Conservation (phyloP, 148 eudicot species). For the Pouteria glomerata region DNA sequence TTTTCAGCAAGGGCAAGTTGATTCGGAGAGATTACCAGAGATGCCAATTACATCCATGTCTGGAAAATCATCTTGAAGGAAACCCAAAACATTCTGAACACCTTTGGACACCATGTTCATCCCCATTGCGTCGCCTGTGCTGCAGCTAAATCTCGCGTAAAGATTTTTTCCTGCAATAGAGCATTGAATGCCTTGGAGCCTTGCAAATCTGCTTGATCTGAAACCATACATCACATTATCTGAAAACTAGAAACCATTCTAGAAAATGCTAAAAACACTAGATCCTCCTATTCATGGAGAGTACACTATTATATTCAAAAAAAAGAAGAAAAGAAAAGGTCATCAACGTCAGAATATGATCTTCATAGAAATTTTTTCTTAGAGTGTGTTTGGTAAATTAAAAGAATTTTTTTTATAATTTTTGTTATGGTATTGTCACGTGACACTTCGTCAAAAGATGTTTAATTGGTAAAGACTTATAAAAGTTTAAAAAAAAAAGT, state of each 20-base stretch:
- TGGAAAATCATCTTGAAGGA: slow-evolving; percentile 32
- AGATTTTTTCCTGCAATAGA: slow-evolving; percentile 36
- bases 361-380: no score
- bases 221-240: not conserved
- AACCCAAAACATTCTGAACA: slow-evolving; percentile 37
- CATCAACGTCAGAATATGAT: not conserved
- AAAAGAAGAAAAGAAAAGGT: no score
- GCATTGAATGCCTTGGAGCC: slow-evolving; percentile 29
- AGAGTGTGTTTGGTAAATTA: no score
- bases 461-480: no score
- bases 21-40: slow-evolving; percentile 24
- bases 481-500: no score
- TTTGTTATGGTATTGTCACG: no score
- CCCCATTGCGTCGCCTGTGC: slow-evolving; percentile 44
- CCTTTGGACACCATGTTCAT: slow-evolving; percentile 50
- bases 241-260: not conserved
- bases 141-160: slow-evolving; percentile 29
- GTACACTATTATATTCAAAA: no score
- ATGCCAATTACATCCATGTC: slow-evolving; percentile 44
- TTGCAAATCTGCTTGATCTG: slow-evolving; percentile 43
- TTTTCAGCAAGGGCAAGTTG: no score
- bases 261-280: not conserved
- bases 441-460: no score
- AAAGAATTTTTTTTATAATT: no score
- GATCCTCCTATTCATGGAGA: no score